Evolutionary conservation across 2,329 filamentous ascomycete species (phyloP), one percentile per base, ranked within the genome.

Genomic region (Cytospora piceae): DNA sequence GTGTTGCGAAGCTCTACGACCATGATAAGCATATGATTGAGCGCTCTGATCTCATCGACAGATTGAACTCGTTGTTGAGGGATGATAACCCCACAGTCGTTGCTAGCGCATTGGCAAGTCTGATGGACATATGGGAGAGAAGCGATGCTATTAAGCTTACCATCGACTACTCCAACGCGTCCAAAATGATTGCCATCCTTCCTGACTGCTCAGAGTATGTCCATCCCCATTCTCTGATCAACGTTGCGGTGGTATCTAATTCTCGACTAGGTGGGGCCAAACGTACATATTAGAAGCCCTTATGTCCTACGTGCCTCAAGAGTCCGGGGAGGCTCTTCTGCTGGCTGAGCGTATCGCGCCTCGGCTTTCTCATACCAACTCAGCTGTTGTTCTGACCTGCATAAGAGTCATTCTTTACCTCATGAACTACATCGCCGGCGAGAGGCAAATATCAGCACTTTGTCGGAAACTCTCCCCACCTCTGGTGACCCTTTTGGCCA

Each of bases 51-150:
- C 82, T 99, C 59, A 98, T 99, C 72, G 94, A 97, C 74, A 86
- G 90, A 68, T 83, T 99, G 55, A 99, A 99, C 77, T 83, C 86
- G 53, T 90, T 99, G 82, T 81, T 99, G 64, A 88, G 93, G 73
- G 95, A 99, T 72, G 94, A 98, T 76, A 99, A 99, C 74, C 94
- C 95, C 0, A 99, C 95, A 0, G 95, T 99, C 3, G 94, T 99
- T 27, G 94, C 95, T 14, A 97, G 94, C 75, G 94, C 96, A 8
- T 79, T 99, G 69, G 94, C 95, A 31, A 85, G 91, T 42, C 77
- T 99, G 73, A 95, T 97, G 87, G 95, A 99, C 77, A 98, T 99
- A 58, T 99, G 95, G 95, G 95, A 98, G 77, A 86, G 94, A 66
- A 98, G 94, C 75, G 94, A 98, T 77, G 93, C 91, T 66, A 99